Evolutionary conservation across 148 eudicot genomes (phyloP).

Genomic region (Arbutus unedo): DNA sequence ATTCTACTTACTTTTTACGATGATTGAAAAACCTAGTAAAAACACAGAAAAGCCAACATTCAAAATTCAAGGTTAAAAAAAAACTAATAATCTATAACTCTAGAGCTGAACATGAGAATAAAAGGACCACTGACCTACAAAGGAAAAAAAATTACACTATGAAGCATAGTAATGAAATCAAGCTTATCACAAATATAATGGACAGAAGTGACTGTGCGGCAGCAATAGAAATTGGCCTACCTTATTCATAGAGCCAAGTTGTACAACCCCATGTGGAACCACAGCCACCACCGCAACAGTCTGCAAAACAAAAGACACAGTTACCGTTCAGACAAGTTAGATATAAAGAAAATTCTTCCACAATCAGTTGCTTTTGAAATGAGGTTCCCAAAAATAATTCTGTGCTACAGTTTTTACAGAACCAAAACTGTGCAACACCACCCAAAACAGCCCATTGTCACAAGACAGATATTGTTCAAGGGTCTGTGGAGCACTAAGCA

Average conservation of each 20-base stretch:
- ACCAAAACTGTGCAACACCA: not conserved
- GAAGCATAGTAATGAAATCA: not conserved
- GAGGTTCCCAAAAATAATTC: not conserved
- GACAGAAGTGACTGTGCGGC: not conserved
- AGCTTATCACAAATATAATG: not conserved
- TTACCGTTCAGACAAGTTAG: not conserved
- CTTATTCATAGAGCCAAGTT: conserved; percentile 72
- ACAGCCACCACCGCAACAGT: conserved; percentile 67
- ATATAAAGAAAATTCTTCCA: not conserved
- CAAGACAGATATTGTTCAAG: not conserved
- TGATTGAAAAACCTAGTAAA: not conserved
- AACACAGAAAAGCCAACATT: not conserved
- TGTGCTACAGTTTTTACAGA: not conserved
- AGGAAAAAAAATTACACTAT: not conserved
- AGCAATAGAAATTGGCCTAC: conserved; percentile 33
- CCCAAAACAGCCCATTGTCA: not conserved
- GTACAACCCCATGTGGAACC: conserved; percentile 68
- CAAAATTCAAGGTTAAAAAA: not conserved
- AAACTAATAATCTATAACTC: not conserved
- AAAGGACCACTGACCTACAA: not conserved
- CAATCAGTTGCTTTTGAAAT: not conserved
- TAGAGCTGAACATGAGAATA: not conserved
- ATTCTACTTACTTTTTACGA: not conserved
- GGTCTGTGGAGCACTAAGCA: not conserved
- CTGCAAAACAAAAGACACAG: conserved; percentile 41